Percentiles rank a stretch among this genome's conserved stretches.
These are phyloP conservation scores for Arabidopsis thaliana DNA, from an alignment of 345 rosid genomes.

Conservation along the genomic window TAIR10.1 NC_003074.8:5352501-5353000, in stretches of 20 bases:
- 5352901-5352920: neutral
- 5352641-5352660: neutral
- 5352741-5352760: neutral
- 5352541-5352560: constrained; percentile 29
- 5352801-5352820: neutral
- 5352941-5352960: neutral
- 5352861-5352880: neutral
- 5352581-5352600: neutral
- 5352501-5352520: neutral
- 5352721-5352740: neutral
- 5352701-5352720: no score
- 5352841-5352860: neutral
- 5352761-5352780: neutral
- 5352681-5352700: no score
- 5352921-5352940: neutral
- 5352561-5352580: neutral
- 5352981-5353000: neutral
- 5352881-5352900: neutral
- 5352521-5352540: constrained; percentile 6
- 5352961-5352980: neutral
- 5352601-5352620: neutral
- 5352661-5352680: no score
- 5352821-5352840: neutral
- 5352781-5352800: neutral
- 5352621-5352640: no score